phyloP scores from a whole-genome alignment of 2,329 filamentous ascomycete species.

The Hypoxylon sp. region DNA sequence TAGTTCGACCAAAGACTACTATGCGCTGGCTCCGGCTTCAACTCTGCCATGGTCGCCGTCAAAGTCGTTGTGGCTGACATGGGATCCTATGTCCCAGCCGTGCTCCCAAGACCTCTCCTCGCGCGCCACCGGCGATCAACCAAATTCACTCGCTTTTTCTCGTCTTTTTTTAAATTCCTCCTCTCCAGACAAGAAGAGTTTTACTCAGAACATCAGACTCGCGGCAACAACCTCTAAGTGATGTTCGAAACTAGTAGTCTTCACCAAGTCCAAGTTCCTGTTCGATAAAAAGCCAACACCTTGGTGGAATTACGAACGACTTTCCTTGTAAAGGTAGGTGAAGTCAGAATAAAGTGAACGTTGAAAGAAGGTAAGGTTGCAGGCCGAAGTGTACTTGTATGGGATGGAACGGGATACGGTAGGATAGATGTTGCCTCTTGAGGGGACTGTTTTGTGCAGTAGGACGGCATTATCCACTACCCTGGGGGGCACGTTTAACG shows the following conservation, averaged over 20 bases:
- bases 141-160: slow-evolving; percentile 23
- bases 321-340: slow-evolving; percentile 50
- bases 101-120: slow-evolving; percentile 44
- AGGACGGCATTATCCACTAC: slow-evolving; percentile 52
- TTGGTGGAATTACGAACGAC: slow-evolving; percentile 45
- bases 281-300: slow-evolving; percentile 41
- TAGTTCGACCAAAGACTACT: slow-evolving; percentile 73
- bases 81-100: slow-evolving; percentile 64
- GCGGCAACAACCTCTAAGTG: slow-evolving; percentile 33
- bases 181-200: slow-evolving; percentile 35
- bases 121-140: slow-evolving; percentile 43
- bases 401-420: slow-evolving; percentile 53
- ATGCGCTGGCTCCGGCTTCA: slow-evolving; percentile 72
- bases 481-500: slow-evolving; percentile 52
- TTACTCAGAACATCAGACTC: slow-evolving; percentile 42
- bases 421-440: slow-evolving; percentile 56
- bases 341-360: slow-evolving; percentile 53
- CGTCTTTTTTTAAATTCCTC: slow-evolving; percentile 30
- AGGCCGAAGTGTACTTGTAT: slow-evolving; percentile 57
- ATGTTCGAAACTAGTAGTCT: slow-evolving; percentile 35
- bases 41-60: slow-evolving; percentile 74
- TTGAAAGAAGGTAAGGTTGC: slow-evolving; percentile 55
- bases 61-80: slow-evolving; percentile 75
- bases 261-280: slow-evolving; percentile 40
- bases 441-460: slow-evolving; percentile 54